These are phyloP conservation scores for Penicillium glabrum DNA, from an alignment of 2,329 filamentous ascomycete genomes.

Conservation along the genomic window DNA sequence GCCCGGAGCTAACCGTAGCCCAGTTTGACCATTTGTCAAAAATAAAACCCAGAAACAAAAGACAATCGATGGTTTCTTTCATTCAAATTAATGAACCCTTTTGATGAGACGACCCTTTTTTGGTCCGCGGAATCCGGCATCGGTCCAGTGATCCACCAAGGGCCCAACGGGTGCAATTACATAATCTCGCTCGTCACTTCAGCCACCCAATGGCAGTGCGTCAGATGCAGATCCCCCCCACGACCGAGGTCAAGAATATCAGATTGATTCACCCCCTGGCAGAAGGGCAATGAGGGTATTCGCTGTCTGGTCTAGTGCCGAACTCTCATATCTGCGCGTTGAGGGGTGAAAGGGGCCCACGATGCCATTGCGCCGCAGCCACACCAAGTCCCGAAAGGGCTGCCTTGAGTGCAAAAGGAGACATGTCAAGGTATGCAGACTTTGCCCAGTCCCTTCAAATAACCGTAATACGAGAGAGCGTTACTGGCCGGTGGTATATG, in stretches of 20 bases:
- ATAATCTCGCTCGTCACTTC: neutral
- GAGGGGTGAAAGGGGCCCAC: neutral
- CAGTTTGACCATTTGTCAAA: too few relatives aligned
- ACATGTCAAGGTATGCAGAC: slow-evolving; percentile 10
- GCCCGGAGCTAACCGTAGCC: too few relatives aligned
- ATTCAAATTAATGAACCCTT: neutral
- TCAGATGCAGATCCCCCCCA: neutral
- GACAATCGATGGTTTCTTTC: too few relatives aligned
- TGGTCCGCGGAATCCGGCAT: neutral
- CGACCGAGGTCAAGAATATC: neutral
- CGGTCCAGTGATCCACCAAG: neutral
- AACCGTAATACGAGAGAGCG: neutral
- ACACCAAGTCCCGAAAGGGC: slow-evolving; percentile 12
- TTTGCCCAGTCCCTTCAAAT: neutral
- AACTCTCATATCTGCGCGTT: neutral
- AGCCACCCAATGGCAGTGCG: neutral
- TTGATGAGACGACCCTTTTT: neutral
- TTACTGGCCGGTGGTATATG: neutral
- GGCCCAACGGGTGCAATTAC: neutral
- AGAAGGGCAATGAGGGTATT: neutral
- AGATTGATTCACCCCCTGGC: neutral
- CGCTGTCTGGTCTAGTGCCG: neutral
- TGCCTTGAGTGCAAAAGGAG: slow-evolving; percentile 9
- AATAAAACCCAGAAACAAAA: too few relatives aligned
- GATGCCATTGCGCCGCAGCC: slow-evolving; percentile 7